Evolutionary conservation across 495 filamentous ascomycete genomes (phyloP).

Genomic region (Echria macrotheca): DNA sequence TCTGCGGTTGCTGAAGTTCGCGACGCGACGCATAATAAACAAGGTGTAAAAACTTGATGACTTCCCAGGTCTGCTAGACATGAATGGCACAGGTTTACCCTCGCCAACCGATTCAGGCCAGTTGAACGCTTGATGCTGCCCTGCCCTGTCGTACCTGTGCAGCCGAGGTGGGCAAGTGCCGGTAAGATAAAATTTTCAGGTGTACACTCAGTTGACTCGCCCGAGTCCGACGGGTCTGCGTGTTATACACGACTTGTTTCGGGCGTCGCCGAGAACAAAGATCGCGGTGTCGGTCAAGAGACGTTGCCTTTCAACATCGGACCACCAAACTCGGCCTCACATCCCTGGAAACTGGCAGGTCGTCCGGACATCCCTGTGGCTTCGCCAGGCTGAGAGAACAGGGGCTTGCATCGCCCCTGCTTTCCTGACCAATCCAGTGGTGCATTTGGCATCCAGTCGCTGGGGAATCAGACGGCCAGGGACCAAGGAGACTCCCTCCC

Average conservation of each 20-base stretch:
- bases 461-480: slow-evolving; percentile 13
- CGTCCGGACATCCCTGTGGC: slow-evolving; percentile 8
- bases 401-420: slow-evolving; percentile 14
- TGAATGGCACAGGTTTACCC: too few relatives aligned
- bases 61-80: slow-evolving; percentile 6
- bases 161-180: too few relatives aligned
- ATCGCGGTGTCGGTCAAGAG: too few relatives aligned
- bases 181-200: too few relatives aligned
- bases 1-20: slow-evolving; percentile 5
- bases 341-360: neutral
- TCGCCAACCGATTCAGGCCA: too few relatives aligned
- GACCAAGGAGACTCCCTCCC: slow-evolving; percentile 1
- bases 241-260: too few relatives aligned
- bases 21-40: slow-evolving; percentile 19
- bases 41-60: slow-evolving; percentile 10
- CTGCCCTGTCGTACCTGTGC: too few relatives aligned
- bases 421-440: slow-evolving; percentile 15
- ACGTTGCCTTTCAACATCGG: slow-evolving; percentile 6
- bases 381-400: slow-evolving; percentile 9
- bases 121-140: too few relatives aligned
- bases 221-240: too few relatives aligned
- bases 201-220: too few relatives aligned
- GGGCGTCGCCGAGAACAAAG: too few relatives aligned
- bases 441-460: slow-evolving; percentile 11
- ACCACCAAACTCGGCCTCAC: neutral